Evolutionary conservation across 1,284 basidiomycete species (phyloP), one percentile per base, ranked within the genome.

Genomic region (Irpex lacteus): DNA sequence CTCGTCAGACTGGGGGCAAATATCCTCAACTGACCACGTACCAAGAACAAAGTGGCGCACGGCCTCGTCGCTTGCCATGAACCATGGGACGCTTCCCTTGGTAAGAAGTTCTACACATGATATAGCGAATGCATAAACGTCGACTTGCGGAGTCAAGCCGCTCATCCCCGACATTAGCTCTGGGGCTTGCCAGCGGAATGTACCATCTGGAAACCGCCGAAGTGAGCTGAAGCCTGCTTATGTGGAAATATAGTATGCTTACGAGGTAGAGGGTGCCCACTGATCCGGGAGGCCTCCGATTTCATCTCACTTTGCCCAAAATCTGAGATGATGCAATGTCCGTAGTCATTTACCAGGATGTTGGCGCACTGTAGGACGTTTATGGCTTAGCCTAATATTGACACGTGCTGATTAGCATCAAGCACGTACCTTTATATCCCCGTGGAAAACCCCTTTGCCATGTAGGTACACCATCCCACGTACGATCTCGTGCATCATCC

Each of bases 271-370:
- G 80, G 72, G 52, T 75, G 77, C 18, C 85, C 84, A 67, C 84
- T 90, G 4, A 89, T 74, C 34, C 84, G 80, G 69, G 81, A 86
- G 2, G 82, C 86, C 71, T 92, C 90, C 26, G 80, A 83, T 77
- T 87, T 90, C 81, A 94, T 86, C 74, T 90, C 87, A 69, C 84
- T 89, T 73, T 93, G 88, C 0, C 90, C 91, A 72, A 94, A 94
- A 71, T 93, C 91, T 11, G 88, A 85, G 62, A 94, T 86, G 47
- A 92, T 80, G 66, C 90, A 92, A 59, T 80, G 83, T 8, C 82
- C 78, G 2, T 80, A 75, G 68, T 91, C 87, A 68, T 88, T 84
- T 8, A 94, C 85, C 3, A 94, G 81, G 5, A 94, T 83, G 72
- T 94, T 94, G 2, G 87, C 80, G 6, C 84, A 90, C 87, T 92